Conservation (phyloP, 306 rosid species). For the Prunus dulcis region DNA sequence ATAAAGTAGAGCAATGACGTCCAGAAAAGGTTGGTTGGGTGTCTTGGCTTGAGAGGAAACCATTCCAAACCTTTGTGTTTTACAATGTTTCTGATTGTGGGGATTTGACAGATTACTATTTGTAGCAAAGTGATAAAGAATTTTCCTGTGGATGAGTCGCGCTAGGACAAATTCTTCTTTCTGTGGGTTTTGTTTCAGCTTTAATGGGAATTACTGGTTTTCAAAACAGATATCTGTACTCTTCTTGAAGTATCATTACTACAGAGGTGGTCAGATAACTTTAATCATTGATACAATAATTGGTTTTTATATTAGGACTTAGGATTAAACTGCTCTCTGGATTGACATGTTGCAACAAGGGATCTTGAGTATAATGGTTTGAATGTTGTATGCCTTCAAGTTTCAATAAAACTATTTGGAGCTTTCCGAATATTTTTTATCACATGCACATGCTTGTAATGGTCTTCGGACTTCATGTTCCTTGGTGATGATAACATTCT, state of each 20-base stretch:
- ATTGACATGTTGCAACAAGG: not conserved
- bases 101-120: not conserved
- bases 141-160: not conserved
- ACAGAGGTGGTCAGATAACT: not conserved
- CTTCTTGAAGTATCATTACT: not conserved
- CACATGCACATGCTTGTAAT: not conserved
- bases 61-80: not conserved
- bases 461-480: not conserved
- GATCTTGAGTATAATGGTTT: not conserved
- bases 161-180: not conserved
- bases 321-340: not conserved
- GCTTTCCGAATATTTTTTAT: not conserved
- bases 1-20: not conserved
- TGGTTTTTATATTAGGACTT: not conserved
- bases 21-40: not conserved
- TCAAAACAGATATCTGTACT: not conserved
- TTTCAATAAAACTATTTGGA: not conserved
- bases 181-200: not conserved
- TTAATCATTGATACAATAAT: not conserved
- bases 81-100: not conserved
- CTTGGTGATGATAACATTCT: conserved; percentile 4
- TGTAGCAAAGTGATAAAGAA: not conserved
- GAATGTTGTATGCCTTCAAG: not conserved
- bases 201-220: not conserved
- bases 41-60: not conserved